Evolutionary conservation across 805 yeast genomes (phyloP).

Genomic region (Candida quercuum): DNA sequence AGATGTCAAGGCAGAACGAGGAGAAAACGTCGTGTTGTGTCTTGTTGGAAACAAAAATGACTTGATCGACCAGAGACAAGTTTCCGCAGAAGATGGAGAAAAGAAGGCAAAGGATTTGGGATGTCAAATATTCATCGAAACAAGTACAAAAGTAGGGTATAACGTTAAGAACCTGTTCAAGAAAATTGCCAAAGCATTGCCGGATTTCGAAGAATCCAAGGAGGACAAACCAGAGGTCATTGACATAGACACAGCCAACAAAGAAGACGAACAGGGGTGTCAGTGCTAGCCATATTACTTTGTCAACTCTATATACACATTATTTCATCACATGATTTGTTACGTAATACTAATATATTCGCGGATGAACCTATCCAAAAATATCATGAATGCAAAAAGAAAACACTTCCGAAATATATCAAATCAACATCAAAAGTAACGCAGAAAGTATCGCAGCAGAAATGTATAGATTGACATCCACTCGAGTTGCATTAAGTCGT

Average conservation of each 20-base stretch:
- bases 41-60: conserved; percentile 92
- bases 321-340: too few relatives aligned
- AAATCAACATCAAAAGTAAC: too few relatives aligned
- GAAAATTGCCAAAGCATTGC: conserved; percentile 84
- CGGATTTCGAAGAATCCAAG: conserved; percentile 57
- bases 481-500: background rate
- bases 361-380: too few relatives aligned
- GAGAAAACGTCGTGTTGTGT: conserved; percentile 82
- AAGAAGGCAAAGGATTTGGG: conserved; percentile 63
- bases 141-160: conserved; percentile 92
- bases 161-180: conserved; percentile 88
- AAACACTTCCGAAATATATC: too few relatives aligned
- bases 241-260: conserved; percentile 20
- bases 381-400: too few relatives aligned
- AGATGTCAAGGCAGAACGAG: conserved; percentile 91
- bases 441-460: too few relatives aligned
- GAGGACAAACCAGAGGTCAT: conserved; percentile 23
- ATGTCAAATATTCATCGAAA: conserved; percentile 81
- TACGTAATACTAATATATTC: too few relatives aligned
- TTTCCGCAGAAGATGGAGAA: conserved; percentile 81
- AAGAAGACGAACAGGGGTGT: conserved; percentile 19
- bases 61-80: conserved; percentile 74
- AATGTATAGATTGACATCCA: too few relatives aligned
- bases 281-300: conserved; percentile 24
- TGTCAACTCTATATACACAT: too few relatives aligned